phyloP scores from a whole-genome alignment of 148 eudicot species.

The Cornus suecica region DNA sequence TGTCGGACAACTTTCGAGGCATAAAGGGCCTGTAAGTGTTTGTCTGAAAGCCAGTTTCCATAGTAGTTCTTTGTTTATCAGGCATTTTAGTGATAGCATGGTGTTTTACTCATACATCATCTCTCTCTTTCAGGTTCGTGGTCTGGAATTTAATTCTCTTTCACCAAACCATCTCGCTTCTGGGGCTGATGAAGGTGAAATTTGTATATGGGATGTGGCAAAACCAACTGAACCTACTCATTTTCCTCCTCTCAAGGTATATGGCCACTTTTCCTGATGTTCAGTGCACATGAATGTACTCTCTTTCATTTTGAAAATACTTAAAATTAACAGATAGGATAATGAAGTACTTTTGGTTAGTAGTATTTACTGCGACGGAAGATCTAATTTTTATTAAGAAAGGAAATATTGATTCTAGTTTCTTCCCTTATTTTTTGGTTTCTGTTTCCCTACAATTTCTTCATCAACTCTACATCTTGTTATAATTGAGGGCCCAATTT shows the following conservation, averaged over 20 bases:
- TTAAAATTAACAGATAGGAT: not conserved
- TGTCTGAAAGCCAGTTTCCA: not conserved
- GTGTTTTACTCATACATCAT: slow-evolving; percentile 2
- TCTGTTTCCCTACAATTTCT: not conserved
- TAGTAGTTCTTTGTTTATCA: not conserved
- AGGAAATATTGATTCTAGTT: not conserved
- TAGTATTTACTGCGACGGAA: not conserved
- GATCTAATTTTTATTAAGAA: not conserved
- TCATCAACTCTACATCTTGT: not conserved
- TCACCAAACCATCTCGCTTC: slow-evolving; percentile 80
- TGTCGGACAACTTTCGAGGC: slow-evolving; percentile 61
- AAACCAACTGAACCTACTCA: slow-evolving; percentile 63
- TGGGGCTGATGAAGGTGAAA: slow-evolving; percentile 99
- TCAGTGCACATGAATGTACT: not conserved
- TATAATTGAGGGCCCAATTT: not conserved
- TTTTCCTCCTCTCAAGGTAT: slow-evolving; percentile 81
- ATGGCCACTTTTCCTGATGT: not conserved
- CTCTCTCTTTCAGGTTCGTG: slow-evolving; percentile 66
- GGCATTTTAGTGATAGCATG: slow-evolving; percentile 7
- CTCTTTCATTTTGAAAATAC: not conserved
- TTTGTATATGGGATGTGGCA: slow-evolving; percentile 88
- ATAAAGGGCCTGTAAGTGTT: slow-evolving; percentile 77
- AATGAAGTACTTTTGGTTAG: not conserved
- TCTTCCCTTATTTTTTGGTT: not conserved
- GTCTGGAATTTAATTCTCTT: slow-evolving; percentile 75